Base-by-base conservation (phyloP, 345 rosid genomes). In the Corchorus capsularis region DNA sequence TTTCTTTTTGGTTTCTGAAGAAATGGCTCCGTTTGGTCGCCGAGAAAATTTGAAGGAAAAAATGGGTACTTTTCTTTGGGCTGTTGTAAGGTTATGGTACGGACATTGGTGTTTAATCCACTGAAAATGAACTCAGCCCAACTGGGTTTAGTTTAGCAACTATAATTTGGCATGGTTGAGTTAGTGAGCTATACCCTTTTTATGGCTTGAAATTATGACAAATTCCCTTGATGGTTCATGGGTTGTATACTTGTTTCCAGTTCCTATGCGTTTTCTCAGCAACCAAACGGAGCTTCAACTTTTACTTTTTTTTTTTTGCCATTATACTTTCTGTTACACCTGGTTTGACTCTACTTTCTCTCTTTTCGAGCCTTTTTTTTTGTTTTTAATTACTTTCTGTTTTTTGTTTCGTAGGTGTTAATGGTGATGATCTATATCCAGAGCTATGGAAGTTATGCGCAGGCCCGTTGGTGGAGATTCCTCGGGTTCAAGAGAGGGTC, bases 391-490 rank as follows among this genome's bases (percentile, higher is more conserved):
- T 37, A 49, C 11, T 49, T 46, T 66, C 55, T 13, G 8, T 62
- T 74, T 70, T 69, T 64, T 53, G 62, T 73, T 75, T 73, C 46
- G 72, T 59, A 85, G 87, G 83, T 73, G 72, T 71, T 72, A 78
- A 79, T 46, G 55, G 78, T 10, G 86, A 77, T 84, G 85, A 79
- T 79, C 87, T 91, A 47, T 83, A 88, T 69, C 77, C 75, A 67
- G 93, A 92, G 85, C 81, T 92, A 53, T 92, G 97, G 97, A 90
- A 90, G 85, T 90, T 91, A 50, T 92, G 93, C 79, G 94, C 97
- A 63, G 94, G 97, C 71, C 89, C 92, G 55, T 79, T 87, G 81
- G 91, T 88, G 84, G 93, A 92, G 13, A 80, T 92, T 67, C 97
- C 97, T 72, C 79, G 74, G 35, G 17, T 52, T 71, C 85, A 76